Conservation (phyloP, 768 basidiomycete species). For the Suillus occidentalis region DNA sequence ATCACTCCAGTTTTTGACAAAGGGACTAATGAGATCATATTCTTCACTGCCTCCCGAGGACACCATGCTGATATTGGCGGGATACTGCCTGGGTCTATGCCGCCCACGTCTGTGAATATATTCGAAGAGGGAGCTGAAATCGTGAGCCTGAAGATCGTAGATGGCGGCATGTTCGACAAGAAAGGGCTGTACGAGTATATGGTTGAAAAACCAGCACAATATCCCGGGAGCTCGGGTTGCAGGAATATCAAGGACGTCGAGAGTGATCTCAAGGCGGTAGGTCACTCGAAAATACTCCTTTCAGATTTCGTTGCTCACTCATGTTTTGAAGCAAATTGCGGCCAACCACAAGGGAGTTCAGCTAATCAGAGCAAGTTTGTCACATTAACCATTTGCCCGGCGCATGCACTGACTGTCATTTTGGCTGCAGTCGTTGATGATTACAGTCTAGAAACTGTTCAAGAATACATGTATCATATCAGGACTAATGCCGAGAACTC, state of each 20-base stretch:
- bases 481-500: conserved; percentile 84
- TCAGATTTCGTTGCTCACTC: neutral
- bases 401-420: conserved; percentile 10
- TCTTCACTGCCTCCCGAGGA: conserved; percentile 91
- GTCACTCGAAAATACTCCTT: conserved; percentile 24
- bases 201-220: conserved; percentile 76
- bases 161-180: conserved; percentile 75
- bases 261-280: conserved; percentile 86
- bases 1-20: conserved; percentile 89
- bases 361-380: conserved; percentile 74
- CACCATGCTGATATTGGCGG: conserved; percentile 96
- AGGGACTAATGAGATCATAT: conserved; percentile 69
- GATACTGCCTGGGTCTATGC: conserved; percentile 93
- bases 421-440: conserved; percentile 70
- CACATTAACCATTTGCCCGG: neutral
- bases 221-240: conserved; percentile 86
- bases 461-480: conserved; percentile 93
- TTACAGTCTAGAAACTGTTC: conserved; percentile 82
- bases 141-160: conserved; percentile 88
- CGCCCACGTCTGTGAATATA: conserved; percentile 86
- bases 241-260: conserved; percentile 87
- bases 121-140: conserved; percentile 95
- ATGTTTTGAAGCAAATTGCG: conserved; percentile 72
- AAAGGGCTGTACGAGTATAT: conserved; percentile 76
- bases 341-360: conserved; percentile 92